Evolutionary conservation across 768 basidiomycete genomes (phyloP), one percentile per base, ranked within the genome.

Genomic region (Mycena haematopus): DNA sequence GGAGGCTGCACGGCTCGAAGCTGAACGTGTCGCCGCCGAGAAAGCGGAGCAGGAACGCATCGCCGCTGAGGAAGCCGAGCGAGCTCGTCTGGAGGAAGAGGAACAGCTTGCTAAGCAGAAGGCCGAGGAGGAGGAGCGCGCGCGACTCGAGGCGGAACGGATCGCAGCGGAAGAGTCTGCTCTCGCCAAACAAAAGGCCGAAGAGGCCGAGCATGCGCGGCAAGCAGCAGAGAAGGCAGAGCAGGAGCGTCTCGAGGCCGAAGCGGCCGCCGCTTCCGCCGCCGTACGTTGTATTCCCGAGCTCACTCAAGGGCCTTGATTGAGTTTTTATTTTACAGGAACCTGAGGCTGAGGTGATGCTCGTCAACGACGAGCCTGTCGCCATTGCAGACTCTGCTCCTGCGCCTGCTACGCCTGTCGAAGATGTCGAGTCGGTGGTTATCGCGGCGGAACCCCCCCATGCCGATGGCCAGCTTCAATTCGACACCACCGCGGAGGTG

Each of bases 401-500:
- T 31, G 58, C 62, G 29, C 50, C 29, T 27, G 35, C 52, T 7
- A 44, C 56, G 19, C 56, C 49, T 15, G 49, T 42, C 40, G 53
- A 59, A 13, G 52, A 50, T 35, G 46, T 47, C 29, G 38, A 67
- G 25, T 51, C 52, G 38, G 36, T 42, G 31, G 46, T 52, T 15
- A 61, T 63, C 56, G 56, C 40, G 24, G 56, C 55, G 25, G 60
- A 64, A n/a, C 21, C 56, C 9, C 60, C 52, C 24, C 45, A 13
- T 31, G 40, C 31, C 1, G 59, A 47, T 9, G 65, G 61, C 25
- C 64, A 56, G n/a, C 52, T 65, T 2, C 65, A 65, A 40, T 52
- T 49, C 38, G 31, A 60, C 35, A 55, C 50, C 42, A 46, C 56
- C 36, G 63, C 62, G 24, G 69, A 67, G 27, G 68, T 65, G n/a